Conservation (phyloP, 2,329 filamentous ascomycete species). For the Calcarisporium arbuscula region DNA sequence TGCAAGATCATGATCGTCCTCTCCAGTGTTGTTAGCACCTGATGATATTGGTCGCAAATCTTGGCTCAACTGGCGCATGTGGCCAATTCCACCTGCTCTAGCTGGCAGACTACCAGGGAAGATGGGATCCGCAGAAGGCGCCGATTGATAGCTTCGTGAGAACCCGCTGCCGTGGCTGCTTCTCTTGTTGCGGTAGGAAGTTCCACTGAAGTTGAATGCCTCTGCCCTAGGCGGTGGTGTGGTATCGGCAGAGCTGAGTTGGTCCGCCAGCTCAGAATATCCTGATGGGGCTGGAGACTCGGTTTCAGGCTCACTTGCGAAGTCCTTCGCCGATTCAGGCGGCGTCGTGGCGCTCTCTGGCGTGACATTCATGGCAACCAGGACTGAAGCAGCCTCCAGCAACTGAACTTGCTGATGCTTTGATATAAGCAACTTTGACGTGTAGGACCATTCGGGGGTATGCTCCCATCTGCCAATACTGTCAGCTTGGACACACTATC, state of each 20-base stretch:
- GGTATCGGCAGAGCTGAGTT: conserved; percentile 81
- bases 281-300: conserved; percentile 75
- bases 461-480: conserved; percentile 81
- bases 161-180: conserved; percentile 52
- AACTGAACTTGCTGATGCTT: conserved; percentile 99
- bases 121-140: conserved; percentile 45
- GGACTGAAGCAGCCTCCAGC: conserved; percentile 91
- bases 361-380: conserved; percentile 76
- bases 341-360: conserved; percentile 49
- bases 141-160: conserved; percentile 78
- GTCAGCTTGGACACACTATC: no score
- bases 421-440: conserved; percentile 95
- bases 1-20: conserved; percentile 82
- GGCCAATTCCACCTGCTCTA: conserved; percentile 40
- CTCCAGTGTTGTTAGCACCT: conserved; percentile 65
- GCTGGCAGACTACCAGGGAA: conserved; percentile 42
- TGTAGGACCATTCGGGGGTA: conserved; percentile 94
- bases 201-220: conserved; percentile 47
- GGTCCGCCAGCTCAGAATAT: conserved; percentile 71
- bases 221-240: conserved; percentile 81
- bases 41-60: conserved; percentile 74
- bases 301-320: conserved; percentile 75
- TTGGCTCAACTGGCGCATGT: conserved; percentile 69
- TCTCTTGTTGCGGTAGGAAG: conserved; percentile 50
- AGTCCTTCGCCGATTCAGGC: conserved; percentile 59